phyloP scores from a whole-genome alignment of 495 filamentous ascomycete genomes.

The Xanthoparmelia taractica region DNA sequence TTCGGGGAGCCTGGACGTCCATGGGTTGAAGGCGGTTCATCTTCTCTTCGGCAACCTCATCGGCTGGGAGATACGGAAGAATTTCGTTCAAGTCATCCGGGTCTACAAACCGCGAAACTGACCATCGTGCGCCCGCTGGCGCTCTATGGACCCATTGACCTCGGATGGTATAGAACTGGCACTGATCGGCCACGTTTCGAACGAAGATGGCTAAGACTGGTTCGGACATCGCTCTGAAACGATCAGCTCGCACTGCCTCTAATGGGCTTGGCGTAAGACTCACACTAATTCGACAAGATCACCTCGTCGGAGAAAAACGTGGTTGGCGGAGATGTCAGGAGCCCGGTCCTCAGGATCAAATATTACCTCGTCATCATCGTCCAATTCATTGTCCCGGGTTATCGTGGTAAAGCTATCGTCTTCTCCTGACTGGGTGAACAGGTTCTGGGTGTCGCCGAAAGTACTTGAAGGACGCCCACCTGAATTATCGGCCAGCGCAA shows the following conservation, averaged over 20 bases:
- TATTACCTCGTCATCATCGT: constrained; percentile 28
- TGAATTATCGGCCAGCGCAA: not conserved
- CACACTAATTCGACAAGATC: constrained; percentile 65
- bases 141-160: constrained; percentile 64
- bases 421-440: constrained; percentile 18
- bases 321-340: constrained; percentile 30
- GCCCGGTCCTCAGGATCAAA: constrained; percentile 36
- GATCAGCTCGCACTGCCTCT: constrained; percentile 17
- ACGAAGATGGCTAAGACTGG: constrained; percentile 62
- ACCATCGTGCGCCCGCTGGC: constrained; percentile 45
- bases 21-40: constrained; percentile 42
- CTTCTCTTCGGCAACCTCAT: constrained; percentile 32
- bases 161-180: constrained; percentile 64
- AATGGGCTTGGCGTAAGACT: constrained; percentile 16
- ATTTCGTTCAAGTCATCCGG: constrained; percentile 51
- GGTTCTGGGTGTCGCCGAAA: constrained; percentile 3
- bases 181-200: constrained; percentile 49
- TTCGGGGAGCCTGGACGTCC: constrained; percentile 45
- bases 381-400: constrained; percentile 33
- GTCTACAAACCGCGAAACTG: constrained; percentile 56
- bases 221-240: constrained; percentile 32
- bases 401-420: constrained; percentile 12
- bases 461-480: not conserved
- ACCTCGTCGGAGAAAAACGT: constrained; percentile 50
- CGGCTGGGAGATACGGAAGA: constrained; percentile 53